Percentiles rank a stretch among this genome's conserved stretches.
phyloP scores from a whole-genome alignment of 208 protist genomes.

The Naegleria fowleri region DNA sequence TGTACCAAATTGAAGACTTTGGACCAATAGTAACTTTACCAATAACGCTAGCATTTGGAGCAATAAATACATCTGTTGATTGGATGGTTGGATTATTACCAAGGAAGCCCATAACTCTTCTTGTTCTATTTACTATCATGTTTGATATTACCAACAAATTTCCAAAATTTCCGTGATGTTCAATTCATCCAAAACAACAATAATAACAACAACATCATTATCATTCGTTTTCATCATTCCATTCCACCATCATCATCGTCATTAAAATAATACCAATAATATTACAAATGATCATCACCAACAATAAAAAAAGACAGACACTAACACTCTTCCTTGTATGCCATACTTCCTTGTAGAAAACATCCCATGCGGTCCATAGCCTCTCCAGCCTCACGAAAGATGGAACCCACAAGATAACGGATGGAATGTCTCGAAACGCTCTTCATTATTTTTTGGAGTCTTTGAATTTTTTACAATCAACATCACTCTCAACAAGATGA shows the following conservation, averaged over 20 bases:
- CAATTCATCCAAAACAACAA: background rate
- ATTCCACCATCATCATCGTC: background rate
- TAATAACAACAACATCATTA: background rate
- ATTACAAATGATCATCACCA: background rate
- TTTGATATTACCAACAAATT: background rate
- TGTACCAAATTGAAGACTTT: slow-evolving; percentile 72
- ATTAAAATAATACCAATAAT: background rate
- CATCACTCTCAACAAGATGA: too few relatives aligned
- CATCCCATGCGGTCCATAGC: background rate
- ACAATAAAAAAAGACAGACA: background rate
- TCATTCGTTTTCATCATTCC: background rate
- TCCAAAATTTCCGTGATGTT: background rate
- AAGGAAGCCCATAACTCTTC: slow-evolving; percentile 16
- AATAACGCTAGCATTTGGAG: slow-evolving; percentile 67
- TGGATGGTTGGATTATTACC: background rate
- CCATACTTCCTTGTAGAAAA: background rate
- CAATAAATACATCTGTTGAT: slow-evolving; percentile 41
- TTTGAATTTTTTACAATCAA: background rate
- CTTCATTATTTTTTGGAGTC: background rate
- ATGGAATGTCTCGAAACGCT: background rate
- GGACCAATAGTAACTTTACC: slow-evolving; percentile 72
- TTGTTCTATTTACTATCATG: background rate
- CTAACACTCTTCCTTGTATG: slow-evolving; percentile 14
- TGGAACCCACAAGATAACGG: background rate
- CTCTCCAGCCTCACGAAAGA: slow-evolving; percentile 1